These are phyloP conservation scores for Sergeia podlipaevii DNA, from an alignment of 208 protist species.

Conservation along the genomic window DNA sequence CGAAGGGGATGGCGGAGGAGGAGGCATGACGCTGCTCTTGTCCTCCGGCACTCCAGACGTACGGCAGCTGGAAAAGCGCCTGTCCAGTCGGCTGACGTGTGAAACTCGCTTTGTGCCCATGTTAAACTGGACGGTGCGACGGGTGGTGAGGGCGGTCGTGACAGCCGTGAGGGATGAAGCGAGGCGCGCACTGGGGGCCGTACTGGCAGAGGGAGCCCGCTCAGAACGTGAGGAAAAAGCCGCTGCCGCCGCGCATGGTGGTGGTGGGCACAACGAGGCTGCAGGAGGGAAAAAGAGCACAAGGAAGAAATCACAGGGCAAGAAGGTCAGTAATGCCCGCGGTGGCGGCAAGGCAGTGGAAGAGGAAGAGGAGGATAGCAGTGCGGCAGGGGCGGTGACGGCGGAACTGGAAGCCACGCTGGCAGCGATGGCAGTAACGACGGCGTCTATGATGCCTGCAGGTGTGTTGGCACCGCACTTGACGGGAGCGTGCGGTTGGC, in stretches of 20 bases:
- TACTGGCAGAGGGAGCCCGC: conserved; percentile 1
- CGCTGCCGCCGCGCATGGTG: neutral
- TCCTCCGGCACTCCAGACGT: conserved; percentile 66
- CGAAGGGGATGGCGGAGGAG: conserved; percentile 49
- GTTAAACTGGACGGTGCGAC: conserved; percentile 52
- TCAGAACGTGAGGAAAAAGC: neutral
- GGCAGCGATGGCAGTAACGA: no score
- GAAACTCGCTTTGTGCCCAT: conserved; percentile 74
- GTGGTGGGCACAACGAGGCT: neutral
- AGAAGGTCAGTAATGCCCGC: no score
- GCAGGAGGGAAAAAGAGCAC: no score
- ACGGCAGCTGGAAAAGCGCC: conserved; percentile 74
- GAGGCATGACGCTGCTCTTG: conserved; percentile 66
- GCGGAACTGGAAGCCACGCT: no score
- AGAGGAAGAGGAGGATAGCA: no score
- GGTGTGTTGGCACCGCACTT: no score
- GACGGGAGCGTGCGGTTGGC: neutral
- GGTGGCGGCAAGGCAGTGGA: no score
- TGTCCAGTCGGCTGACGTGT: conserved; percentile 80
- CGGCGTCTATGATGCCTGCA: no score
- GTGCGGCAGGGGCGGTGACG: no score
- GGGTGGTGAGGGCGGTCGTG: conserved; percentile 48
- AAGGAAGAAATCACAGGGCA: no score
- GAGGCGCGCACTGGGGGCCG: neutral
- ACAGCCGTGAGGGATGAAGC: conserved; percentile 24